phyloP scores from a whole-genome alignment of 176 grass and related monocot species.

The Oryza glaberrima region DNA sequence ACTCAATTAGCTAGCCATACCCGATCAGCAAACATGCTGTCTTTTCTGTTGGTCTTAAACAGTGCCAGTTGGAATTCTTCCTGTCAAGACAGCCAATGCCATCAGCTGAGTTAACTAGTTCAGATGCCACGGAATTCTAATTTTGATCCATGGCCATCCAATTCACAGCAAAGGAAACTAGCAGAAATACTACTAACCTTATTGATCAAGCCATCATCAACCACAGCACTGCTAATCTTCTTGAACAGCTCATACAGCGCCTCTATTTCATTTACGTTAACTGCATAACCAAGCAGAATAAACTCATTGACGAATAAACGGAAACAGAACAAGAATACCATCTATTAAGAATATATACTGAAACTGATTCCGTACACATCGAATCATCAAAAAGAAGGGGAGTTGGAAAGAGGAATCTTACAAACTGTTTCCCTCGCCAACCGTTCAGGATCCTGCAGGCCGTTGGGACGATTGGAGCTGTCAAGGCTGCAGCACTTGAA shows the following conservation, averaged over 20 bases:
- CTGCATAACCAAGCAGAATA: slow-evolving; percentile 38
- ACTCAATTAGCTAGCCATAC: slow-evolving; percentile 47
- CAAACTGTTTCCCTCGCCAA: slow-evolving; percentile 83
- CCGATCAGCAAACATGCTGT: slow-evolving; percentile 86
- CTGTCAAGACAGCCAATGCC: slow-evolving; percentile 44
- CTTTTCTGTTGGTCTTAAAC: slow-evolving; percentile 85
- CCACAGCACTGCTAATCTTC: slow-evolving; percentile 81
- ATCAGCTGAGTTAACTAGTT: background rate
- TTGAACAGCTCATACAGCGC: slow-evolving; percentile 92
- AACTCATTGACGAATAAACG: slow-evolving; percentile 5
- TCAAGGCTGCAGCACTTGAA: slow-evolving; percentile 78
- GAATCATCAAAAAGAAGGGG: background rate
- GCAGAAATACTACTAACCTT: slow-evolving; percentile 47
- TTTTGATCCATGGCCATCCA: background rate
- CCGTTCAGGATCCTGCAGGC: slow-evolving; percentile 67
- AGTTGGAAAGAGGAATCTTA: slow-evolving; percentile 45
- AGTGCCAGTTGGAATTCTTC: slow-evolving; percentile 86
- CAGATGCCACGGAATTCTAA: background rate
- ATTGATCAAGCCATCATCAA: slow-evolving; percentile 87
- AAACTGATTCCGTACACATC: background rate
- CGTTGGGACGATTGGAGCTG: slow-evolving; percentile 57
- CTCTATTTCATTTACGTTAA: slow-evolving; percentile 88
- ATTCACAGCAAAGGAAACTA: slow-evolving; percentile 11
- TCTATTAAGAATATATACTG: background rate
- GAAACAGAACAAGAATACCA: background rate